phyloP scores from a whole-genome alignment of 2,329 filamentous ascomycete genomes.

The Phialophora macrospora region DNA sequence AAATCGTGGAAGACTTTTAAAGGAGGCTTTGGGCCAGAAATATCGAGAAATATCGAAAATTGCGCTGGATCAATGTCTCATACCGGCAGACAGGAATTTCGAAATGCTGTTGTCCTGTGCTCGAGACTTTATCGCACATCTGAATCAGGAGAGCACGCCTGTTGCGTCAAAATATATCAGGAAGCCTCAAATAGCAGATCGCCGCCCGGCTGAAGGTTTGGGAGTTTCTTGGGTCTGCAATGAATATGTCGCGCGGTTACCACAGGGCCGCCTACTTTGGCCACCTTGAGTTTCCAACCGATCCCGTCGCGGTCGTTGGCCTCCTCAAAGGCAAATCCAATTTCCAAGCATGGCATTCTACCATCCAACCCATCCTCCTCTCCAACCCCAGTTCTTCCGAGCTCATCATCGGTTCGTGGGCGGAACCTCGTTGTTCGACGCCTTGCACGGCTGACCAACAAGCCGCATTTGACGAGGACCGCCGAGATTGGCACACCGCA shows the following conservation, averaged over 20 bases:
- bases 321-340: constrained; percentile 31
- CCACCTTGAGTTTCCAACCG: constrained; percentile 19
- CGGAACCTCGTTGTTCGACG: constrained; percentile 15
- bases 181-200: background rate
- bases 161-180: background rate
- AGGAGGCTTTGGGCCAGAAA: background rate
- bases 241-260: constrained; percentile 3
- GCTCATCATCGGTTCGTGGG: constrained; percentile 31
- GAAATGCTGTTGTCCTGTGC: background rate
- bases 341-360: constrained; percentile 29
- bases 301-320: constrained; percentile 13
- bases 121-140: background rate
- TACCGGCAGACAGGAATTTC: background rate
- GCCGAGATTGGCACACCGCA: constrained; percentile 27
- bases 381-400: constrained; percentile 19
- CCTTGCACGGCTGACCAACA: background rate
- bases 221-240: background rate
- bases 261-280: constrained; percentile 15
- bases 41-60: background rate
- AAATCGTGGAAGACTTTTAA: background rate
- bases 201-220: background rate
- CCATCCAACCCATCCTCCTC: constrained; percentile 30
- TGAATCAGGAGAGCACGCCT: constrained; percentile 14
- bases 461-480: constrained; percentile 17
- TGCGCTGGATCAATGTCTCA: constrained; percentile 12